Percentiles rank a stretch among this genome's conserved stretches.
phyloP scores from a whole-genome alignment of 2,329 filamentous ascomycete species.

The Colletotrichum costaricense region DNA sequence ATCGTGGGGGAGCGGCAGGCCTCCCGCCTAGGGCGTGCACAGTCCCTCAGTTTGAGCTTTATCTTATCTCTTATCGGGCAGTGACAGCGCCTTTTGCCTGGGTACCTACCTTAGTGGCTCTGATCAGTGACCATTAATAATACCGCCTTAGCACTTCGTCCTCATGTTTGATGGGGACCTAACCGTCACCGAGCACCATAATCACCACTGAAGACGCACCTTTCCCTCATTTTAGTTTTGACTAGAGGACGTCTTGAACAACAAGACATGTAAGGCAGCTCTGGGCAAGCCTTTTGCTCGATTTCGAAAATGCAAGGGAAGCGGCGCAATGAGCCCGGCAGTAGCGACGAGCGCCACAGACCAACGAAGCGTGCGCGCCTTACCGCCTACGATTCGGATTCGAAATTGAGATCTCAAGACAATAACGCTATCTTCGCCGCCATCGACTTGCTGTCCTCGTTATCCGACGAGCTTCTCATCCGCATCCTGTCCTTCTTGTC shows the following conservation, averaged over 20 bases:
- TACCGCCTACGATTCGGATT: background rate
- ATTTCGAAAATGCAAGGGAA: conserved; percentile 6
- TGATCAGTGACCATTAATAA: background rate
- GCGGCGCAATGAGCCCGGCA: background rate
- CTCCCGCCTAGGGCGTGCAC: background rate
- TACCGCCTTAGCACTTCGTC: background rate
- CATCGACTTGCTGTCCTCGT: conserved; percentile 72
- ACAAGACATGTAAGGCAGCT: background rate
- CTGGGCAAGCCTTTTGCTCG: background rate
- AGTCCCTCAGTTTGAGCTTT: background rate
- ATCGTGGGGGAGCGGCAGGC: too few relatives aligned
- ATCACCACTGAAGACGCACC: background rate
- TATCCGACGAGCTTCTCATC: conserved; percentile 90
- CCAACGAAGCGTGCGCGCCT: conserved; percentile 2
- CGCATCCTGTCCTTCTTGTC: conserved; percentile 85
- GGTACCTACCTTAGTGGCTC: background rate
- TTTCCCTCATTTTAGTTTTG: background rate
- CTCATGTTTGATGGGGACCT: background rate
- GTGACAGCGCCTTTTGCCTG: background rate
- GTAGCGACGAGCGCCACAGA: background rate
- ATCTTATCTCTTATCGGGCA: conserved; percentile 1
- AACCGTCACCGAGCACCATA: background rate
- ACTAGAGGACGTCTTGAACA: background rate
- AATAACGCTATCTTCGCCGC: background rate
- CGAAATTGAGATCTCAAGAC: background rate